Evolutionary conservation across 2,329 filamentous ascomycete genomes (phyloP).

Genomic region (Fusarium beomiforme): DNA sequence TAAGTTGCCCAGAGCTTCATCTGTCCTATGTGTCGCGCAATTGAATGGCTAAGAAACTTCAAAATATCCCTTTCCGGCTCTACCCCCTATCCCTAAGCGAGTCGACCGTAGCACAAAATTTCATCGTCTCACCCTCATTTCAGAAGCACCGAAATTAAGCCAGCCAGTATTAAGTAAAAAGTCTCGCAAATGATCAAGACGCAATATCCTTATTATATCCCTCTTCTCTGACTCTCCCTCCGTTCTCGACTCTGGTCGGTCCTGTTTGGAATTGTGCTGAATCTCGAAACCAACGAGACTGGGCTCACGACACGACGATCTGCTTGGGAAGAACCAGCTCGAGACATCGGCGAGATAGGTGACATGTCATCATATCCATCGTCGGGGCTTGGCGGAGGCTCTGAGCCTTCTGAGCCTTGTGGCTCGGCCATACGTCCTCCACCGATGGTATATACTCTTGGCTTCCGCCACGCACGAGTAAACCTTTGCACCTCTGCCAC

Average conservation of each 20-base stretch:
- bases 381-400: background rate
- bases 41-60: background rate
- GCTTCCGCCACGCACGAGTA: constrained; percentile 36
- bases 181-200: background rate
- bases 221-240: background rate
- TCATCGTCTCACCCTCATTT: constrained; percentile 1
- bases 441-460: constrained; percentile 36
- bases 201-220: background rate
- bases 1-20: background rate
- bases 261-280: constrained; percentile 14
- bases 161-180: constrained; percentile 1
- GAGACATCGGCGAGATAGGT: constrained; percentile 16
- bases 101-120: constrained; percentile 14
- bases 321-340: background rate
- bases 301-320: constrained; percentile 10
- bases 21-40: background rate
- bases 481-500: constrained; percentile 39
- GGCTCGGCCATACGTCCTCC: constrained; percentile 11
- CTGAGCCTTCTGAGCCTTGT: constrained; percentile 2
- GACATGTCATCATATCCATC: background rate
- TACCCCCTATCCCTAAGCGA: background rate
- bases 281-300: constrained; percentile 12
- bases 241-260: background rate
- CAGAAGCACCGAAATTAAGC: constrained; percentile 19
- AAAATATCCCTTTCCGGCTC: background rate